Conservation (phyloP, 2,329 filamentous ascomycete genomes). For the Fusarium subglutinans region DNA sequence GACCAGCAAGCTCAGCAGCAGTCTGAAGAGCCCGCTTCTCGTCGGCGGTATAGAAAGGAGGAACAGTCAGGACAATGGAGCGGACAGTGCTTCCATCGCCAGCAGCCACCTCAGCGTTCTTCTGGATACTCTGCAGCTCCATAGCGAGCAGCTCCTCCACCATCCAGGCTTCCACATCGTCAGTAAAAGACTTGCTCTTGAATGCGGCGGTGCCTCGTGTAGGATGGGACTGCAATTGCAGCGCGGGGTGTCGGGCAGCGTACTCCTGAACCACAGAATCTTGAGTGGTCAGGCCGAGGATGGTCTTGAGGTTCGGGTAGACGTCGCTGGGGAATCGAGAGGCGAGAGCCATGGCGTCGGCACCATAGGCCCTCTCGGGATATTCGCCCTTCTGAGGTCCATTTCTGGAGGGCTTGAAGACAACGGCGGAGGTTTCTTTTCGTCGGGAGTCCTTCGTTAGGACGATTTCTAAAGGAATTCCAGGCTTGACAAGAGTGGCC, state of each 20-base stretch:
- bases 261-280: conserved; percentile 75
- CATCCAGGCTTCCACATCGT: conserved; percentile 73
- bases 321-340: conserved; percentile 92
- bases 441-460: conserved; percentile 97
- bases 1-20: conserved; percentile 86
- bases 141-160: conserved; percentile 96
- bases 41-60: conserved; percentile 87
- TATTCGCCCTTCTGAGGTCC: conserved; percentile 72
- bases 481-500: conserved; percentile 93
- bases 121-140: conserved; percentile 91
- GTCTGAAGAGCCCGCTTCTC: conserved; percentile 88
- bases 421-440: conserved; percentile 90
- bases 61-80: conserved; percentile 88
- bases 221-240: conserved; percentile 71
- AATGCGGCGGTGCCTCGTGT: conserved; percentile 79
- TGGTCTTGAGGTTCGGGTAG: conserved; percentile 90
- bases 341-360: conserved; percentile 87
- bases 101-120: conserved; percentile 86
- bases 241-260: conserved; percentile 77
- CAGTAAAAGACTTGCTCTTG: conserved; percentile 74
- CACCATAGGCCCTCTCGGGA: conserved; percentile 91
- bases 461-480: conserved; percentile 96
- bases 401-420: conserved; percentile 86
- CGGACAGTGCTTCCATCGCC: conserved; percentile 78
- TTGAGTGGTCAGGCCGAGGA: conserved; percentile 78